Base-by-base conservation (phyloP, 2,329 filamentous ascomycete species). In the Metarhizium sp. region DNA sequence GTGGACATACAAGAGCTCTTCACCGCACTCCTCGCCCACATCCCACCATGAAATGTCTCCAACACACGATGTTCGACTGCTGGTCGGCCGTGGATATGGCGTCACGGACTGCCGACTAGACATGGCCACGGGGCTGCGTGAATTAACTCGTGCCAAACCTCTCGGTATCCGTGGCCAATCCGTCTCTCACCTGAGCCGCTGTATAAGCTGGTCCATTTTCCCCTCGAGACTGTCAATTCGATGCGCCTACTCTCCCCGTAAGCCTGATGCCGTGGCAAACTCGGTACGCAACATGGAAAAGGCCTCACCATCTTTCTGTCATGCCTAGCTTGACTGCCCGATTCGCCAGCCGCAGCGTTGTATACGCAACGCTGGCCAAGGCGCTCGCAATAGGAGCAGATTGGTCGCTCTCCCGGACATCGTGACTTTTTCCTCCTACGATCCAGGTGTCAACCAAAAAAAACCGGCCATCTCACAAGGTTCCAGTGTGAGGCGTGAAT, bases 321-420 rank as follows among this genome's bases (percentile, higher is more conserved):
- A 18, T 59, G 60, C 29, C 59, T 51, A 13, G 54, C 52, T 32
- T 56, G 54, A 25, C 36, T 51, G 18, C 59, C 57, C 2, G 46
- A 45, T 18, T 52, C 51, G 7, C 43, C 43, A 2, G 20, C 14
- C 38, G 7, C 50, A n/a, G 69, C 67, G 7, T 70, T 70, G 61
- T 78, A 78, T 14, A 69, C 63, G 58, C 77, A 79, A 57, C 62
- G 62, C 60, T 79, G 76, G 5, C 71, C 69, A 34, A 79, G 66
- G n/a, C 77, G 71, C 36, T 71, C 67, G 63, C 77, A 79, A 52
- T 75, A 70, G 2, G 76, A 78, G 60, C 77, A 79, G 0, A 68
- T 60, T 0, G 77, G 77, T 55, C 74, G 71, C 59, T 79, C 76
- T 8, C 77, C 77, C 1, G 75, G 75, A 57, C 77, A 79, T 64